phyloP scores from a whole-genome alignment of 2,329 filamentous ascomycete genomes.

The Penicillium paneum region DNA sequence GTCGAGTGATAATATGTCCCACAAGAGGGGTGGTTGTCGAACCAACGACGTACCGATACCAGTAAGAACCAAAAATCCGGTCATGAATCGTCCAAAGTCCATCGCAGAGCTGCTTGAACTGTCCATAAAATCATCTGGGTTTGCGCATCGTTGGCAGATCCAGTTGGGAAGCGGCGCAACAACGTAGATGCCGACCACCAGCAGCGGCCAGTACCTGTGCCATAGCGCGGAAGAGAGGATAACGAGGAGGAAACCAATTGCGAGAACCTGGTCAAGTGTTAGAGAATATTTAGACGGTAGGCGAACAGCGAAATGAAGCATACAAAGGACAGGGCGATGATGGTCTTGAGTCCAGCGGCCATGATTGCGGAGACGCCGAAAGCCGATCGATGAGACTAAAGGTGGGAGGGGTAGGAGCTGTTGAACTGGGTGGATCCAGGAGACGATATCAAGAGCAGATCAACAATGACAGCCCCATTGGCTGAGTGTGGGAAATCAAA shows the following conservation, averaged over 20 bases:
- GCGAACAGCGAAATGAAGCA: slow-evolving; percentile 25
- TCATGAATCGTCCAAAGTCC: slow-evolving; percentile 90
- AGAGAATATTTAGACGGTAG: not conserved
- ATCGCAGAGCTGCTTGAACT: slow-evolving; percentile 76
- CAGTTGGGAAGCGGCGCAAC: slow-evolving; percentile 94
- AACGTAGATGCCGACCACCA: slow-evolving; percentile 94
- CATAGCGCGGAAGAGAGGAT: slow-evolving; percentile 96
- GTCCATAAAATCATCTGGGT: slow-evolving; percentile 94
- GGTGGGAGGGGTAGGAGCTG: slow-evolving; percentile 1
- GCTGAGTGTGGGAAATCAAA: slow-evolving; percentile 9
- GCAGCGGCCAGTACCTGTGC: slow-evolving; percentile 88
- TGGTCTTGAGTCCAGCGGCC: slow-evolving; percentile 94
- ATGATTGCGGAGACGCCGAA: slow-evolving; percentile 38
- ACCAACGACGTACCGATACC: slow-evolving; percentile 72
- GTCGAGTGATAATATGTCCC: not conserved
- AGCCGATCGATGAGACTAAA: slow-evolving; percentile 8
- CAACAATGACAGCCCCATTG: slow-evolving; percentile 18
- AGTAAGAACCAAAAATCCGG: slow-evolving; percentile 95
- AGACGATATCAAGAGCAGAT: slow-evolving; percentile 1
- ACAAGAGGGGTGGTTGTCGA: slow-evolving; percentile 1
- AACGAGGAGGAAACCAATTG: slow-evolving; percentile 96
- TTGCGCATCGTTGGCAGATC: slow-evolving; percentile 84
- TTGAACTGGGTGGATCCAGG: slow-evolving; percentile 5
- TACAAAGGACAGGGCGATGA: slow-evolving; percentile 97
- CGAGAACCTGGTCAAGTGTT: slow-evolving; percentile 64